phyloP scores from a whole-genome alignment of 1,139 yeast species.

The Hanseniaspora sp. region DNA sequence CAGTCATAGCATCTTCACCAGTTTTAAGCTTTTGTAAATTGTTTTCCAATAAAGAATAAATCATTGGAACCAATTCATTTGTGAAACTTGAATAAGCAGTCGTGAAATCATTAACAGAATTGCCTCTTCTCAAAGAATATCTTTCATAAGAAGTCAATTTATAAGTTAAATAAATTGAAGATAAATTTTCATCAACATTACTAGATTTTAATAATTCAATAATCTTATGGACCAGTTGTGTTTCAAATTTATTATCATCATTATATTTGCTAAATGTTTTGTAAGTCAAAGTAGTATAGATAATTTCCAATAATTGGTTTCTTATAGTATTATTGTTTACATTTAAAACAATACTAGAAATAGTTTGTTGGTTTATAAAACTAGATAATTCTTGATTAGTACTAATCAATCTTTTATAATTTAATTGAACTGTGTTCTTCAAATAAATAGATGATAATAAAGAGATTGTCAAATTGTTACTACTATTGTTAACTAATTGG shows the following conservation, averaged over 20 bases:
- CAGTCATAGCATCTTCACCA: slow-evolving; percentile 1
- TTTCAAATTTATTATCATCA: background rate
- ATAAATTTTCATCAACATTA: slow-evolving; percentile 6
- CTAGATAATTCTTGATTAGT: background rate
- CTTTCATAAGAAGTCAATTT: slow-evolving; percentile 11
- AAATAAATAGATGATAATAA: slow-evolving; percentile 7
- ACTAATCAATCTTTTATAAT: background rate
- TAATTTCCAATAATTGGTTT: slow-evolving; percentile 11
- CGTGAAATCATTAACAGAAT: background rate
- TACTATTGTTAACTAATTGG: slow-evolving; percentile 7
- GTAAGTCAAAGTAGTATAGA: slow-evolving; percentile 4
- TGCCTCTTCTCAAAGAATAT: slow-evolving; percentile 8
- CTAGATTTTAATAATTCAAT: slow-evolving; percentile 2
- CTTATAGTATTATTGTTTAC: slow-evolving; percentile 8
- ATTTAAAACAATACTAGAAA: background rate
- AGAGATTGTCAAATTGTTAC: background rate
- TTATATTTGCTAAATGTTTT: background rate
- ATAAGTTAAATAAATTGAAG: slow-evolving; percentile 11
- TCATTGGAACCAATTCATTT: slow-evolving; percentile 7
- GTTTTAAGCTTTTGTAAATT: slow-evolving; percentile 2
- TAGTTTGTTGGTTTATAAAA: background rate
- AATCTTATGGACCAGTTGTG: background rate
- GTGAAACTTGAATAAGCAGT: slow-evolving; percentile 2
- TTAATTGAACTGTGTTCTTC: slow-evolving; percentile 6
- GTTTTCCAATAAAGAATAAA: background rate